phyloP scores from a whole-genome alignment of 441 rosid genomes.

The Syzygium malaccense region DNA sequence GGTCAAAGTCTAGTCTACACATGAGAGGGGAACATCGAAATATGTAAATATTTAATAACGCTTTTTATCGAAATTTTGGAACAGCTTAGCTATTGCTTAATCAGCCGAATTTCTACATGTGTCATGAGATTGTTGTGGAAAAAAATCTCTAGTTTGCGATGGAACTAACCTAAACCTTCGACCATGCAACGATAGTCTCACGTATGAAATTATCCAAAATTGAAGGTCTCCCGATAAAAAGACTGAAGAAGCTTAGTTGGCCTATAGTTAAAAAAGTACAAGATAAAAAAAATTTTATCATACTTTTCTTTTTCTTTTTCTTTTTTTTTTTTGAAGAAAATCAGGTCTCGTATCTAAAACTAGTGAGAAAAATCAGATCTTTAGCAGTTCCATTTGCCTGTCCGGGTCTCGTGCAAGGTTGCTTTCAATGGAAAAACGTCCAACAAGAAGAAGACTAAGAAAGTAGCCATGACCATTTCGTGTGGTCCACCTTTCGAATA shows the following conservation, averaged over 20 bases:
- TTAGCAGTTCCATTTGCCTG: constrained; percentile 15
- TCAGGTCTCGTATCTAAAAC: not conserved
- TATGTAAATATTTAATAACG: too few species aligned
- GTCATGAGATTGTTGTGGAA: not conserved
- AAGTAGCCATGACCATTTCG: not conserved
- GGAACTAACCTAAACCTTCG: not conserved
- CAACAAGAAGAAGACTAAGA: not conserved
- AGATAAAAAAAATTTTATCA: not conserved
- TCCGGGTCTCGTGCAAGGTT: constrained; percentile 10
- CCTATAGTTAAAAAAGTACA: not conserved
- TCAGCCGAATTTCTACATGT: not conserved
- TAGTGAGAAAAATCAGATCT: constrained; percentile 16
- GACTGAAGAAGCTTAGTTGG: not conserved
- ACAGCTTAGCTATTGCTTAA: too few species aligned
- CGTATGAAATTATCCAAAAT: not conserved
- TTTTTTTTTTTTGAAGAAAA: not conserved
- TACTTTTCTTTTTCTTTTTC: not conserved
- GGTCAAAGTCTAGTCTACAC: too few species aligned
- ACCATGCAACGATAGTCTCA: not conserved
- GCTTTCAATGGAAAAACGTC: constrained; percentile 7
- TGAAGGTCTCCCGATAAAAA: not conserved
- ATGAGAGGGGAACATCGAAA: too few species aligned
- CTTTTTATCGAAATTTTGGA: too few species aligned
- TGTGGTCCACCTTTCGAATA: constrained; percentile 24
- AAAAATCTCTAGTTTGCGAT: not conserved